Evolutionary conservation across 2,329 filamentous ascomycete species (phyloP), one percentile per base, ranked within the genome.

Genomic region (Davidsoniella australis): DNA sequence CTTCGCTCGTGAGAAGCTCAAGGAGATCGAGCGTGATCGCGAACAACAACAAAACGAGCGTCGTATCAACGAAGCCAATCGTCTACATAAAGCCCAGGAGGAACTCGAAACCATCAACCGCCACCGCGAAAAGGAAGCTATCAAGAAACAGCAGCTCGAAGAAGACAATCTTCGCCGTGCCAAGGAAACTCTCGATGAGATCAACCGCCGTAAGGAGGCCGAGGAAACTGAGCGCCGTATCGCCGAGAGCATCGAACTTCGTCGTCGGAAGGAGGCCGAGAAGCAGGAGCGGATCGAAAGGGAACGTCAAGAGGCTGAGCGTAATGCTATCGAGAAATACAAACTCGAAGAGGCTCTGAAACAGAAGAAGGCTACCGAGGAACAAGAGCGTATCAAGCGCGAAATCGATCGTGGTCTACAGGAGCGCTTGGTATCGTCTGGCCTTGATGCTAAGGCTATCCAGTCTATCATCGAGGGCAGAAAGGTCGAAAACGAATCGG

Each of bases 391-490:
- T 51, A 64, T 63, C 39, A 72, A 80, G 43, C 66, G 64, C 54
- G 68, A 78, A 56, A 78, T 75, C 56, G 68, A 72, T 57, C 64
- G 65, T 23, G 68, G 71, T 39, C 62, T 80, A 43, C 71, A 74
- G 56, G 72, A 78, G 54, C 70, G 78, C 45, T 63, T 81, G 37
- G 62, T 73, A 52, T 70, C 71, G 45, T 73, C 75, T 2, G 76
- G 77, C 2, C 63, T 80, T 40, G 69, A 72, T 56, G 73, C 78
- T 56, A 69, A 71, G 55, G 69, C 72, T 54, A 78, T 80, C 55
- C 63, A 68, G 40, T 73, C 74, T 17, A 73, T 80, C 53, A 59
- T 79, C 48, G 71, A 74, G 56, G 75, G 75, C 57, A 68, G 76
- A 57, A 72, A 70, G 58, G 33, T 53, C 5, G 45, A 52, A 20